Percentiles rank a stretch among this genome's conserved stretches.
Conservation (phyloP, 1,139 yeast genomes). For the Wickerhamomyces sp. region DNA sequence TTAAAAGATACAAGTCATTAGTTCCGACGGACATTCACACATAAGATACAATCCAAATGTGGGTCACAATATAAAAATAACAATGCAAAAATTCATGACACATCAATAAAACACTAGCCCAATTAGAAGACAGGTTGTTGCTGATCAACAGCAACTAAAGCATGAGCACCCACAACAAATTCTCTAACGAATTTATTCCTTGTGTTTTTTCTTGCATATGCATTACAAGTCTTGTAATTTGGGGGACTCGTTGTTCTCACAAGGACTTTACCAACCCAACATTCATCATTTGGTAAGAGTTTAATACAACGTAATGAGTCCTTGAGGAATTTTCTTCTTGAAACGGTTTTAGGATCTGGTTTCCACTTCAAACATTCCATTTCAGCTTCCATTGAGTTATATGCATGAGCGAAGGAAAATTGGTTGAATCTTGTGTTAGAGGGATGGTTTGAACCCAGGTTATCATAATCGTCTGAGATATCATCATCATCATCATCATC, state of each 20-base stretch:
- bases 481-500: conserved; percentile 4
- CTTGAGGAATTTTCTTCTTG: conserved; percentile 42
- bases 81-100: neutral
- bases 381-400: conserved; percentile 10
- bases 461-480: neutral
- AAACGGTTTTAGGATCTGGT: conserved; percentile 38
- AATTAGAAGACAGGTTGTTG: neutral
- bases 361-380: conserved; percentile 40
- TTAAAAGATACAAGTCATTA: too few relatives aligned
- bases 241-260: conserved; percentile 38
- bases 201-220: neutral
- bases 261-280: conserved; percentile 47
- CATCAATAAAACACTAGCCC: neutral
- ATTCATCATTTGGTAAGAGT: conserved; percentile 46
- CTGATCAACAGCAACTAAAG: conserved; percentile 4
- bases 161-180: conserved; percentile 17
- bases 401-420: conserved; percentile 4
- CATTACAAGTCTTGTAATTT: conserved; percentile 19
- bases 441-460: neutral
- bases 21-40: too few relatives aligned
- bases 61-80: neutral
- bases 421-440: conserved; percentile 1
- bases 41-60: too few relatives aligned
- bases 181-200: conserved; percentile 12
- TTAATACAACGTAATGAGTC: conserved; percentile 56